These are phyloP conservation scores for Solanum sparsipilum DNA, from an alignment of 257 asterid genomes.

Conservation along the genomic window DNA sequence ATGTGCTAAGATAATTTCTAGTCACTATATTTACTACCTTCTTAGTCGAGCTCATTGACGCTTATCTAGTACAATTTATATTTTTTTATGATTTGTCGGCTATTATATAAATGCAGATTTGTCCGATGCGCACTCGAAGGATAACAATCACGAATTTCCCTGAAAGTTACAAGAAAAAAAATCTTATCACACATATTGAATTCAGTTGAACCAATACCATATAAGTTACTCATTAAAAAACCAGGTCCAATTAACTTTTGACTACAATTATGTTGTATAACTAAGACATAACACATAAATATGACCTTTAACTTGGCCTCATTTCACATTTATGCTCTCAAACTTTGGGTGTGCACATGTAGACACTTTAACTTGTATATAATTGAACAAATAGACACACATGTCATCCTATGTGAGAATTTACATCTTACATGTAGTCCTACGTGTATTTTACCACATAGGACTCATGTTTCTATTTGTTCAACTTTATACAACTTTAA, in stretches of 20 bases:
- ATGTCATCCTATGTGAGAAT: too few species aligned
- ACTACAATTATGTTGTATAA: background rate
- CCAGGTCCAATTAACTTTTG: background rate
- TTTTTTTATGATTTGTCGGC: background rate
- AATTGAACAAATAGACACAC: too few species aligned
- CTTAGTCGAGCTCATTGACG: background rate
- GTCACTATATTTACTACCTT: background rate
- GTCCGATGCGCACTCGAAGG: fast-evolving
- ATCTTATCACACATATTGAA: fast-evolving
- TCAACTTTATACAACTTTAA: too few species aligned
- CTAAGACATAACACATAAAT: background rate
- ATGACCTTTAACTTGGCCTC: too few species aligned
- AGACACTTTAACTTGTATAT: too few species aligned
- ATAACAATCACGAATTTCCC: fast-evolving
- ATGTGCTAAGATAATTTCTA: background rate
- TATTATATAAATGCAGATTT: too few species aligned
- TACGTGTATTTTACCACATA: too few species aligned
- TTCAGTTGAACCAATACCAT: fast-evolving
- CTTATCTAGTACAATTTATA: background rate
- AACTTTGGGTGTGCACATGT: too few species aligned
- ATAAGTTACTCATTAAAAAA: background rate
- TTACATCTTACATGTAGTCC: too few species aligned
- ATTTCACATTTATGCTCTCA: too few species aligned
- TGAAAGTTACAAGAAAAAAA: background rate
- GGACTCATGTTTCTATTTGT: too few species aligned